Base-by-base conservation (phyloP, 2,329 filamentous ascomycete genomes). In the Fusarium chuoi region DNA sequence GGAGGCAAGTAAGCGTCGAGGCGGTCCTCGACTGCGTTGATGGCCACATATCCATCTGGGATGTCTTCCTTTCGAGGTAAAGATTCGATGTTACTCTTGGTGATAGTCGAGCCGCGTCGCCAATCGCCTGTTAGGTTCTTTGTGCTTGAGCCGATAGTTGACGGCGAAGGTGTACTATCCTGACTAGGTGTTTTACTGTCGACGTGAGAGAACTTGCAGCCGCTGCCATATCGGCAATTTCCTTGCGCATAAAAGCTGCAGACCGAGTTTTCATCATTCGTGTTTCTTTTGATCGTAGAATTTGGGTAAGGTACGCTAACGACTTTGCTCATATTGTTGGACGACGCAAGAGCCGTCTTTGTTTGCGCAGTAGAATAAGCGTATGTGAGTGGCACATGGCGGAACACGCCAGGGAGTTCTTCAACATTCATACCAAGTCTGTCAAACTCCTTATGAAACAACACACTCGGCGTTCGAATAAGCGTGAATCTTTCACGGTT, bases 401-500 rank as follows among this genome's bases (percentile, higher is more conserved):
- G 84, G 73, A 91, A 91, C 22, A 90, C 82, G 1, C 83, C 83
- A 2, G 84, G 85, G 15, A 90, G 80, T 63, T 89, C 85, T 41
- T 86, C 85, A 28, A 89, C 78, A 12, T 83, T 83, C 66, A 91
- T 80, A 26, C 83, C 84, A 28, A 91, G 83, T 46, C 82, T 85
- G 49, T 82, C 80, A 65, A 89, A 91, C 66, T 90, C 86, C 5
- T 82, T 79, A 70, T 88, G 86, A 69, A 89, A 88, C 6, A 81
- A 81, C 30, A 86, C 79, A n/a, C 84, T 85, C 2, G 80, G 63
- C 7, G 82, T 79, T 65, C 85, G 85, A 48, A 91, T 78, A 17
- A 91, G 85, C 1, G 89, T 91, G 66, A 91, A 85, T 57, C 85
- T 85, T 30, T 88, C 84, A 13, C 81, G 79, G 65, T 85, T 83